Base-by-base conservation (phyloP, 2,329 filamentous ascomycete genomes). In the Penicillium occitanis region DNA sequence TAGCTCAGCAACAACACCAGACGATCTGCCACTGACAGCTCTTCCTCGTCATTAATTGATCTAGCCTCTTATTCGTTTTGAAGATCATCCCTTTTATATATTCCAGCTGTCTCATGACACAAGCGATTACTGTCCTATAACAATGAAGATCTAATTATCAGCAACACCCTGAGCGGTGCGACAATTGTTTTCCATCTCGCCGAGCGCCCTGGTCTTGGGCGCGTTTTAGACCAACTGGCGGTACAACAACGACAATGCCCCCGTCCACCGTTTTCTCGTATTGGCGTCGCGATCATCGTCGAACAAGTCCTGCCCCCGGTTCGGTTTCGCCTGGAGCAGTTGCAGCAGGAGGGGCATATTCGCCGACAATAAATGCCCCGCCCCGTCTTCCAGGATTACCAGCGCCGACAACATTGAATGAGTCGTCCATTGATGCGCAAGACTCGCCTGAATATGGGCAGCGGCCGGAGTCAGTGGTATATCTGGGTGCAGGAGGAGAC, bases 191-290 rank as follows among this genome's bases (percentile, higher is more conserved):
- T 7, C 17, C 33, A 14, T 57, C 13, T 13, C 33, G 8, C 53
- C 11, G 33, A 14, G 33, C 53, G 33, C 33, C 22, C 30, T 19
- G 51, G 51, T 14, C 28, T 51, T 13, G 50, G 17, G 17, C 30
- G 17, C 51, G 17, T 55, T 59, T 17, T 19, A 25, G 37, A 28
- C 25, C 14, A 37, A 25, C 14, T 3, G 55, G 1, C 22, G 14
- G 14, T 28, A 44, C 40, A 30, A 33, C 61, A 57, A 46, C 40
- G 37, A 60, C 10, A 44, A 78, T 79, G 77, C 71, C 75, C 6
- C 73, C 76, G 3, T 78, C 76, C 48, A 74, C 76, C 22, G 77
- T 78, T 57, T 79, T 79, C 67, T 77, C 76, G 30, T 79, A 79
- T 67, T 78, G 75, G 76, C 76, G 77, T 64, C 76, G 76, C 68